phyloP scores from a whole-genome alignment of 75 land plant genomes.

The Cunninghamia lanceolata region DNA sequence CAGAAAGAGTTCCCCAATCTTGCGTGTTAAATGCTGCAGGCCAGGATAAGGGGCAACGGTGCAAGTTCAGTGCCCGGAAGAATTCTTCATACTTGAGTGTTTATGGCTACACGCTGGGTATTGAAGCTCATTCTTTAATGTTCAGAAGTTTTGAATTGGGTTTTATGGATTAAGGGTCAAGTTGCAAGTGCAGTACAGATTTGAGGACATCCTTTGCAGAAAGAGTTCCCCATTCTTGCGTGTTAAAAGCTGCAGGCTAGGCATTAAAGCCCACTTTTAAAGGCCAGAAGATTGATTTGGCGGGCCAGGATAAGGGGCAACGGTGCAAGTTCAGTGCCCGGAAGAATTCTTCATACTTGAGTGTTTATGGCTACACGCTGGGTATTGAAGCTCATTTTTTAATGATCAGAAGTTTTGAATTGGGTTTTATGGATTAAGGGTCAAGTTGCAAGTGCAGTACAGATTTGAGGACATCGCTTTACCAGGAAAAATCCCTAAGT shows the following conservation, averaged over 20 bases:
- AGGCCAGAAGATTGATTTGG: not conserved
- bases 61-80: not conserved
- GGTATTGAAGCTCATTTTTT: not conserved
- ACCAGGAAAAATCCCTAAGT: not conserved
- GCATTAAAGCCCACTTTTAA: not conserved
- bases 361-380: not conserved
- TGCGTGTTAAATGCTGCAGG: not conserved
- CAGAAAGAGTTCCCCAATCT: not conserved
- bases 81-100: not conserved
- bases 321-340: not conserved
- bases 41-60: too few species aligned
- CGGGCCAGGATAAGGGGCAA: not conserved
- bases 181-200: not conserved
- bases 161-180: not conserved
- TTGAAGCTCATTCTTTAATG: not conserved
- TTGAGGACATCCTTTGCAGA: not conserved
- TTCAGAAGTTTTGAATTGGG: not conserved
- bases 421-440: not conserved
- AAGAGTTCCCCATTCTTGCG: not conserved
- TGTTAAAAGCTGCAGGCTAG: not conserved
- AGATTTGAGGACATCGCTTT: not conserved
- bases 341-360: not conserved
- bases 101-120: not conserved
- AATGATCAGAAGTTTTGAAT: not conserved
- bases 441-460: not conserved